Evolutionary conservation across 805 yeast species (phyloP).

Genomic region (Yamadazyma tumulicola): DNA sequence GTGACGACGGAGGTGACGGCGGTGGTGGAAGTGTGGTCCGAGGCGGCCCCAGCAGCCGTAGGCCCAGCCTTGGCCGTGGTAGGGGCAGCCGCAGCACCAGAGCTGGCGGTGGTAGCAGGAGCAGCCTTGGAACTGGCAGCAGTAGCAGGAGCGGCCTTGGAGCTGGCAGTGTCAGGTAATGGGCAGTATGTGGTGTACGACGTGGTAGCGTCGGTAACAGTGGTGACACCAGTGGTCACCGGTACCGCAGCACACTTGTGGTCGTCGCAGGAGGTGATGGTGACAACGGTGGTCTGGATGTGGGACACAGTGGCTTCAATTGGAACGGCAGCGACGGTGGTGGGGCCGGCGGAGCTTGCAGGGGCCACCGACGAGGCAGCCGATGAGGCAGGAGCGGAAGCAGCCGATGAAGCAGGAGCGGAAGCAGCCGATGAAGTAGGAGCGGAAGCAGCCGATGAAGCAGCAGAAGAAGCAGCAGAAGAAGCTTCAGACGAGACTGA

Average conservation of each 20-base stretch:
- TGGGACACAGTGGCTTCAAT: slow-evolving; percentile 16
- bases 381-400: neutral
- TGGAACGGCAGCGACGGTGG: slow-evolving; percentile 7
- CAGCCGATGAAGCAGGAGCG: slow-evolving; percentile 1
- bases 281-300: slow-evolving; percentile 17
- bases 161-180: slow-evolving; percentile 2
- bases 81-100: slow-evolving; percentile 13
- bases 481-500: slow-evolving; percentile 1
- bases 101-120: slow-evolving; percentile 11
- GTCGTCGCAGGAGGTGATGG: slow-evolving; percentile 31
- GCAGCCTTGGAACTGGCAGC: slow-evolving; percentile 5
- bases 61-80: slow-evolving; percentile 15
- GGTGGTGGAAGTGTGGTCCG: slow-evolving; percentile 20
- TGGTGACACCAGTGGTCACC: slow-evolving; percentile 33
- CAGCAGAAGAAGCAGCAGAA: slow-evolving; percentile 7
- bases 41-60: too few species aligned
- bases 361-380: slow-evolving; percentile 3
- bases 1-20: slow-evolving; percentile 31
- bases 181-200: slow-evolving; percentile 28
- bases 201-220: slow-evolving; percentile 25
- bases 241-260: slow-evolving; percentile 25
- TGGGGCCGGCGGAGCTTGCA: slow-evolving; percentile 9
- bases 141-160: neutral
- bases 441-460: slow-evolving; percentile 5
- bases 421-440: slow-evolving; percentile 1